These are phyloP conservation scores for Phytopythium boreale DNA, from an alignment of 352 stramenopile genomes.

Conservation along the genomic window DNA sequence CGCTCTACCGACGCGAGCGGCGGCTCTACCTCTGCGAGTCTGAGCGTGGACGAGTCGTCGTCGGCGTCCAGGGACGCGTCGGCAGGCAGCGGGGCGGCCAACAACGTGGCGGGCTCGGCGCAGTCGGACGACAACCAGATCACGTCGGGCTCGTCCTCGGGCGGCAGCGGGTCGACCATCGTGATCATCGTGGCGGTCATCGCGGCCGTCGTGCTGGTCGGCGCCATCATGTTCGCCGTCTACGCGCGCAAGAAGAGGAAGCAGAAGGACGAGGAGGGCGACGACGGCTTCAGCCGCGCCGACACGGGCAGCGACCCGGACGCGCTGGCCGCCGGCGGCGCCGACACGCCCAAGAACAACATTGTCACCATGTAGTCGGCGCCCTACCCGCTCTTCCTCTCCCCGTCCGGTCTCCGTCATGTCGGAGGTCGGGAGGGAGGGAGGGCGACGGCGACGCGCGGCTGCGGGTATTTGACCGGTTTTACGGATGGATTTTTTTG, in stretches of 20 bases:
- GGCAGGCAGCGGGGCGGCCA: constrained; percentile 8
- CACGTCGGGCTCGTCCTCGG: constrained; percentile 22
- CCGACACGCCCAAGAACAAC: constrained; percentile 66
- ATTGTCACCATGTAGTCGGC: constrained; percentile 74
- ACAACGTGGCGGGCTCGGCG: constrained; percentile 13
- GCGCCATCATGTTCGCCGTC: constrained; percentile 66
- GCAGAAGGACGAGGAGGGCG: constrained; percentile 49
- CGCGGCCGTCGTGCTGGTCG: constrained; percentile 58
- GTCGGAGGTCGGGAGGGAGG: too few species aligned
- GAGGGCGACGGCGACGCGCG: too few species aligned
- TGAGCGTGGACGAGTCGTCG: constrained; percentile 6
- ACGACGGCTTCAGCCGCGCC: constrained; percentile 40
- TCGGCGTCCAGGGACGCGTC: constrained; percentile 13
- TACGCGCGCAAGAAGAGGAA: constrained; percentile 72
- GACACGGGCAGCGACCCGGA: constrained; percentile 28
- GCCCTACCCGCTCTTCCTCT: too few species aligned
- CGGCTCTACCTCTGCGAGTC: constrained; percentile 1
- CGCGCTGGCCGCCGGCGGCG: constrained; percentile 18
- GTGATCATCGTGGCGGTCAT: constrained; percentile 71
- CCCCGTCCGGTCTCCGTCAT: too few species aligned
- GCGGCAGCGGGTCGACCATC: constrained; percentile 43
- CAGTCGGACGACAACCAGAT: constrained; percentile 16
- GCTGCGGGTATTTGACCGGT: too few species aligned
- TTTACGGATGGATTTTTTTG: too few species aligned
- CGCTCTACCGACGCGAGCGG: constrained; percentile 1